These are phyloP conservation scores for Cladorrhinum sp. DNA, from an alignment of 2,329 filamentous ascomycete genomes.

Conservation along the genomic window DNA sequence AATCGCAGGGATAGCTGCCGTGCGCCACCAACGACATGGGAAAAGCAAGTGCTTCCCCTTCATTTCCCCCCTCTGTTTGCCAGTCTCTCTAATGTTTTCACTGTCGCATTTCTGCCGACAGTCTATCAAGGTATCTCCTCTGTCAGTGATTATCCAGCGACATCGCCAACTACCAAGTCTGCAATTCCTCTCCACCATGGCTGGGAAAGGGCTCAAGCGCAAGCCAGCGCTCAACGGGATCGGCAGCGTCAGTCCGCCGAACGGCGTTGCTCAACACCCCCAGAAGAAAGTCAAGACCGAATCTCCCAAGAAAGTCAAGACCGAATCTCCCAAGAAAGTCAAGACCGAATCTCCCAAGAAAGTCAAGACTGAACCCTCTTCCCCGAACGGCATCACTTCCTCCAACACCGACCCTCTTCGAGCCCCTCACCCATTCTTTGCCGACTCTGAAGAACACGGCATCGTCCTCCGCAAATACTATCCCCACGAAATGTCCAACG, in stretches of 20 bases:
- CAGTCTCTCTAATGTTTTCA: not conserved
- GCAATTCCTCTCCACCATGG: not conserved
- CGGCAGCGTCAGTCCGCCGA: not conserved
- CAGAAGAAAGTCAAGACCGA: conserved; percentile 29
- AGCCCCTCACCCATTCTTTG: conserved; percentile 46
- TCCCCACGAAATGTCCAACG: conserved; percentile 80
- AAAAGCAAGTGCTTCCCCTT: conserved; percentile 1
- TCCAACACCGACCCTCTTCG: conserved; percentile 36
- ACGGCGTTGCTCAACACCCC: not conserved
- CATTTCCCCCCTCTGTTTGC: not conserved
- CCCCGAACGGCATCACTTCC: conserved; percentile 18
- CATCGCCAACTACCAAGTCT: not conserved
- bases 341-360: conserved; percentile 30
- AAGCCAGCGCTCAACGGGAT: not conserved
- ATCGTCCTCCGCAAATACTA: conserved; percentile 75
- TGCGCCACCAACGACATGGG: conserved; percentile 1
- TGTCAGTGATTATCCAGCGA: not conserved
- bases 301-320: conserved; percentile 30
- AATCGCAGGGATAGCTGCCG: conserved; percentile 11
- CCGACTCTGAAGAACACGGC: conserved; percentile 50
- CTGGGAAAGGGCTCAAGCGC: not conserved
- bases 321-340: conserved; percentile 29
- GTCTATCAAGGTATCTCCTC: not conserved
- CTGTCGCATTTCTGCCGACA: not conserved
- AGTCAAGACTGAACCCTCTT: conserved; percentile 13